Base-by-base conservation (phyloP, 75 land plant species). In the Sequoia sempervirens region DNA sequence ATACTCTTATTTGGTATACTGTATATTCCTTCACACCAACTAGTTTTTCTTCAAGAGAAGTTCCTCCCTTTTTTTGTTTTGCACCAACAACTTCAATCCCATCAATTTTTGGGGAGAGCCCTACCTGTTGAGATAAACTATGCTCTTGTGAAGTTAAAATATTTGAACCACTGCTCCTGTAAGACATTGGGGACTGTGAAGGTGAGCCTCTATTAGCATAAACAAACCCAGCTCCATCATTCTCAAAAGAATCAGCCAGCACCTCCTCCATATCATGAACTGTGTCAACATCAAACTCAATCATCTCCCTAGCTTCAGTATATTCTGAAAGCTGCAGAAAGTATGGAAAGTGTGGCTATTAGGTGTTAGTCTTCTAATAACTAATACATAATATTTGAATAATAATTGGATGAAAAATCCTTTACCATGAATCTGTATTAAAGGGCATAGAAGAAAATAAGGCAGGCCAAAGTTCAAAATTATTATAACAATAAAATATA, bases 21-120 rank as follows among this genome's bases (percentile, higher is more conserved):
- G 85, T 85, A 75, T 89, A 89, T 30, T 89, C 90, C 83, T 86
- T 85, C 46, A 89, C 85, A 38, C 91, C 91, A 52, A 89, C 91
- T 75, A 89, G 80, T 56, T 89, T 81, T 64, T 89, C 90, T 45
- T 89, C 85, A 18, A 89, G 70, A 50, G 91, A 88, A 50, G 87
- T 82, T 66, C 89, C 89, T 23, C 90, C 90, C 81, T 69, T 82
- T 79, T 82, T 82, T 34, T 89, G 91, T 52, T 68, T 76, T 72
- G 91, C 90, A 38, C 91, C 91, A 66, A 88, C 84, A 2, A 89
- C 91, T 85, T 89, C 90, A 70, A 85, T 87, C 72, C 83, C 88
- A 68, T 83, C 68, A n/a, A 89, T 64, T 20, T 41, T 56, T 7
- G 4, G 54, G 50, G 83, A 82, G 84, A 50, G 2, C 83, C 17